Conservation (phyloP, 2,329 filamentous ascomycete species). For the Clonostachys rosea region DNA sequence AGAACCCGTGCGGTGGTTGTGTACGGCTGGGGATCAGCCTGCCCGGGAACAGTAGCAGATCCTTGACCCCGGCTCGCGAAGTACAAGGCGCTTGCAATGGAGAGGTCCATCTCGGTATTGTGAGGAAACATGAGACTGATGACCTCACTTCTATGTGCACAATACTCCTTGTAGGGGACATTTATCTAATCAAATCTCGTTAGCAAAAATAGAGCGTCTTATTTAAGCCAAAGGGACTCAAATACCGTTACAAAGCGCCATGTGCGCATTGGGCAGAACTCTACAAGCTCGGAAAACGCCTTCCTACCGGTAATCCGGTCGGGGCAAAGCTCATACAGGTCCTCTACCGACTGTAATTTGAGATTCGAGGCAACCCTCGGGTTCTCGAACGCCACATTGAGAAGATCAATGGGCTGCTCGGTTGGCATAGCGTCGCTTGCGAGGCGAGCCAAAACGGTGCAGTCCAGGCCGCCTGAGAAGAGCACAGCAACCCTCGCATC, state of each 20-base stretch:
- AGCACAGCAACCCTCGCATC: slow-evolving; percentile 67
- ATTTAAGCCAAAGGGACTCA: background rate
- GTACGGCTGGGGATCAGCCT: slow-evolving; percentile 37
- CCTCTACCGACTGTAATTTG: slow-evolving; percentile 19
- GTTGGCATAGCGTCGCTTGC: slow-evolving; percentile 69
- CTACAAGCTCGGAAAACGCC: slow-evolving; percentile 70
- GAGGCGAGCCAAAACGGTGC: slow-evolving; percentile 79
- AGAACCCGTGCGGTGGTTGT: slow-evolving; percentile 74
- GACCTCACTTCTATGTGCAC: slow-evolving; percentile 63
- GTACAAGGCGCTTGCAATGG: slow-evolving; percentile 89
- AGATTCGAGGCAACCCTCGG: slow-evolving; percentile 64
- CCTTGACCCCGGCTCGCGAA: slow-evolving; percentile 81
- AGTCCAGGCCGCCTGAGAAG: slow-evolving; percentile 94
- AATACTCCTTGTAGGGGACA: slow-evolving; percentile 72
- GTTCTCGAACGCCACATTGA: slow-evolving; percentile 98
- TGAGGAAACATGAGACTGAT: slow-evolving; percentile 83
- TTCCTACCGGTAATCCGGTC: slow-evolving; percentile 83
- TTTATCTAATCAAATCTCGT: slow-evolving; percentile 51
- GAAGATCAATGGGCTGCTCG: slow-evolving; percentile 71
- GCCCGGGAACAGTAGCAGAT: slow-evolving; percentile 23
- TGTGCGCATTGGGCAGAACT: slow-evolving; percentile 60
- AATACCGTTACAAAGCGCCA: slow-evolving; percentile 80
- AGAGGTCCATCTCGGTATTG: slow-evolving; percentile 98
- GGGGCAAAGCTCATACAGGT: slow-evolving; percentile 76
- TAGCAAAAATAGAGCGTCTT: background rate